phyloP scores from a whole-genome alignment of 257 asterid genomes.

The Rauvolfia tetraphylla region DNA sequence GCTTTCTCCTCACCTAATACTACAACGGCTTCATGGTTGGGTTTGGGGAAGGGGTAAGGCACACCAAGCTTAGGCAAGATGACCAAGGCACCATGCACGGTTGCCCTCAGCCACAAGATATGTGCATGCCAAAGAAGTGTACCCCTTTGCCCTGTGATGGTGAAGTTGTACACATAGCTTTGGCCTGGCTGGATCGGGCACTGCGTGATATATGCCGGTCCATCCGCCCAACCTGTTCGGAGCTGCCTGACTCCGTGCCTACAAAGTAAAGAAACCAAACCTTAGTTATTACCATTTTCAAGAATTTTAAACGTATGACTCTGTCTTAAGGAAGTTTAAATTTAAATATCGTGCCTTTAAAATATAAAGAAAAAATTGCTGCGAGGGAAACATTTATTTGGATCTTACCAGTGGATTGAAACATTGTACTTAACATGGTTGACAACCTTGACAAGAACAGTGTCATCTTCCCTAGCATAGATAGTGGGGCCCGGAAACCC shows the following conservation, averaged over 20 bases:
- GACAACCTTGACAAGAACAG: conserved; percentile 55
- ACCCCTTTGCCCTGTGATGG: conserved; percentile 88
- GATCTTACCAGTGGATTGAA: conserved; percentile 70
- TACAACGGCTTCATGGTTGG: conserved; percentile 68
- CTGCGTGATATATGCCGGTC: conserved; percentile 91
- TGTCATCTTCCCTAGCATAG: conserved; percentile 85
- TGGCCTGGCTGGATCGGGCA: conserved; percentile 87
- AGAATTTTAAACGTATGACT: too few species aligned
- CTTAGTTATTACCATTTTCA: too few species aligned
- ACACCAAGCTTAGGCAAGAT: conserved; percentile 81
- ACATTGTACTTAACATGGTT: conserved; percentile 84
- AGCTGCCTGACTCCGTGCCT: conserved; percentile 92
- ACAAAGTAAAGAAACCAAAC: neutral
- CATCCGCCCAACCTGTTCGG: conserved; percentile 93
- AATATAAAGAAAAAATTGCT: too few species aligned
- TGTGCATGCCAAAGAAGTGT: conserved; percentile 92
- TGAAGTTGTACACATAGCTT: conserved; percentile 68
- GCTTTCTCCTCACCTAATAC: conserved; percentile 41
- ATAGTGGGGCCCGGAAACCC: conserved; percentile 80
- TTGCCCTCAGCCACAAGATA: conserved; percentile 74
- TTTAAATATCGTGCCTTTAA: too few species aligned
- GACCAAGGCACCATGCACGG: conserved; percentile 82
- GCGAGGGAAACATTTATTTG: neutral
- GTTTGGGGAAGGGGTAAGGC: conserved; percentile 86
- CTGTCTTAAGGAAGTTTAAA: too few species aligned